These are phyloP conservation scores for Chiua virens DNA, from an alignment of 768 basidiomycete species.

Conservation along the genomic window DNA sequence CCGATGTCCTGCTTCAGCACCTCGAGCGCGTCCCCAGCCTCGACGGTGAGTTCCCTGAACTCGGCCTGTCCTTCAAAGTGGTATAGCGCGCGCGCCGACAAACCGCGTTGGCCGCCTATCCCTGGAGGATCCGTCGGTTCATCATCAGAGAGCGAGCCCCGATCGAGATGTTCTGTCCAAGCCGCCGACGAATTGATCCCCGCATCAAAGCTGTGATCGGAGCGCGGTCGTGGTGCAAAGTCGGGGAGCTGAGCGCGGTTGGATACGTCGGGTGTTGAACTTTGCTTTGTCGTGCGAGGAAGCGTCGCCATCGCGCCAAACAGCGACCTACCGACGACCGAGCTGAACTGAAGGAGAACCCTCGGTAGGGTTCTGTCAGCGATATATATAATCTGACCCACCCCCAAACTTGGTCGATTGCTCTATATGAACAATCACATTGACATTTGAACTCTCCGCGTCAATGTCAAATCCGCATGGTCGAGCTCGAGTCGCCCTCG, in stretches of 20 bases:
- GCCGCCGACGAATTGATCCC: slow-evolving; percentile 77
- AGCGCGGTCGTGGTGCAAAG: slow-evolving; percentile 28
- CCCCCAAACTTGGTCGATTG: slow-evolving; percentile 4
- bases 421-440: slow-evolving; percentile 3
- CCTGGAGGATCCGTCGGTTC: slow-evolving; percentile 43
- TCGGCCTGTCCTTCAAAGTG: slow-evolving; percentile 74
- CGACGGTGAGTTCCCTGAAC: slow-evolving; percentile 67
- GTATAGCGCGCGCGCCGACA: slow-evolving; percentile 68
- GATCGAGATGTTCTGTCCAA: slow-evolving; percentile 66
- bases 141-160: slow-evolving; percentile 48
- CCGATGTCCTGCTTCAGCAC: slow-evolving; percentile 70
- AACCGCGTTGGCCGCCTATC: slow-evolving; percentile 35
- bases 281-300: slow-evolving; percentile 32
- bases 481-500: not conserved
- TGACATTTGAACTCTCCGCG: too few relatives aligned
- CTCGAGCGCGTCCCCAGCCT: slow-evolving; percentile 68
- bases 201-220: slow-evolving; percentile 58
- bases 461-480: not conserved
- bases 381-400: slow-evolving; percentile 3
- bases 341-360: too few relatives aligned
- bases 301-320: slow-evolving; percentile 36
- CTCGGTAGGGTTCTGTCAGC: too few relatives aligned
- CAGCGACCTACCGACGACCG: too few relatives aligned
- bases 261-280: slow-evolving; percentile 10
- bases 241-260: slow-evolving; percentile 3